These are phyloP conservation scores for Pontederia crassipes DNA, from an alignment of 176 grass and related monocot species.

Conservation along the genomic window DNA sequence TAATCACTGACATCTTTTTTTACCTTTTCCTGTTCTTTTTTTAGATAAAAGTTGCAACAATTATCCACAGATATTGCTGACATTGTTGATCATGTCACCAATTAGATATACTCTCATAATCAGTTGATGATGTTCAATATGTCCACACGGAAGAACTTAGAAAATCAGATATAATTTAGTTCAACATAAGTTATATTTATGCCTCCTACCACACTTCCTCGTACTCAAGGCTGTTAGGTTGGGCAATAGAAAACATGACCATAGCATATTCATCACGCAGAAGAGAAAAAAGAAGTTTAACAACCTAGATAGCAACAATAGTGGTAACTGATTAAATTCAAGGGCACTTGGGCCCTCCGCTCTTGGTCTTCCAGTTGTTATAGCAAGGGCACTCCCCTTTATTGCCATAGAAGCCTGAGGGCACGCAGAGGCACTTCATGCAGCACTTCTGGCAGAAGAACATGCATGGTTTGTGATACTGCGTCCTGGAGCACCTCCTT, in stretches of 20 bases:
- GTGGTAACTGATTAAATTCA: not conserved
- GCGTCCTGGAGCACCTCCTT: constrained; percentile 9
- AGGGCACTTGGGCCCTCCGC: constrained; percentile 15
- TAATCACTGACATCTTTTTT: too few relatives aligned
- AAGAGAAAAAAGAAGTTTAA: not conserved
- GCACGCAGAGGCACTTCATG: constrained; percentile 14
- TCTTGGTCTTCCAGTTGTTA: constrained; percentile 23
- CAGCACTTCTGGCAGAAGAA: constrained; percentile 22
- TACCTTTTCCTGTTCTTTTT: too few relatives aligned
- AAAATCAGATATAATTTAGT: too few relatives aligned
- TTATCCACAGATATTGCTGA: too few relatives aligned
- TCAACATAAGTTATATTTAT: too few relatives aligned
- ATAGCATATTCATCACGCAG: not conserved
- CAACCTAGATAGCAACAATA: not conserved
- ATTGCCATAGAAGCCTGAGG: constrained; percentile 16
- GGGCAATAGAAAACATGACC: not conserved
- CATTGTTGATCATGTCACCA: too few relatives aligned
- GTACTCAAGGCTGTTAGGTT: not conserved
- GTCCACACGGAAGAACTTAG: too few relatives aligned
- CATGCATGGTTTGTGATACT: constrained; percentile 14
- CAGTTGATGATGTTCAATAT: too few relatives aligned
- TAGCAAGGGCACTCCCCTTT: constrained; percentile 12
- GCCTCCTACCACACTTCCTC: too few relatives aligned
- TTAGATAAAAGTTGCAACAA: too few relatives aligned
- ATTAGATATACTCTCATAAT: too few relatives aligned